A percentile compares a stretch with the other conserved stretches of the same genome.
These are phyloP conservation scores for Ophiostoma montium DNA, from an alignment of 2,329 filamentous ascomycete species.

Conservation along the genomic window DNA sequence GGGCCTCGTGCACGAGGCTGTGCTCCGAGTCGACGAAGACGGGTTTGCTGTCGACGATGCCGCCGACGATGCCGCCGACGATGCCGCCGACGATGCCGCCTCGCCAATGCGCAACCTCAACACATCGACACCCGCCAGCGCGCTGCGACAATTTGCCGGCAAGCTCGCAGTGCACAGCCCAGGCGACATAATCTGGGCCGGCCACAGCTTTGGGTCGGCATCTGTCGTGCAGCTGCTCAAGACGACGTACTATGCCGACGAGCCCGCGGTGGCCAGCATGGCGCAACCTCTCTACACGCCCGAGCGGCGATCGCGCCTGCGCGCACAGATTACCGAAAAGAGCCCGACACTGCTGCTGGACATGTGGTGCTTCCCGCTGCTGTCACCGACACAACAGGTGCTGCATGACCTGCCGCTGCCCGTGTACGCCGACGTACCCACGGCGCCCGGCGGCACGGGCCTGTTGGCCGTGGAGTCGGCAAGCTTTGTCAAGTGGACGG, in stretches of 20 bases:
- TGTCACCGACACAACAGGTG: conserved; percentile 45
- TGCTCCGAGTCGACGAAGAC: conserved; percentile 51
- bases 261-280: conserved; percentile 31
- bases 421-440: conserved; percentile 39
- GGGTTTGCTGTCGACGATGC: neutral
- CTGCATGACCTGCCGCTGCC: conserved; percentile 64
- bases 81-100: neutral
- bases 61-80: too few species aligned
- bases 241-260: conserved; percentile 53
- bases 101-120: conserved; percentile 39
- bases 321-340: conserved; percentile 51
- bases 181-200: conserved; percentile 59
- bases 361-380: conserved; percentile 65
- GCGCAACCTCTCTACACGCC: conserved; percentile 49
- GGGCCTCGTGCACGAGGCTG: conserved; percentile 52
- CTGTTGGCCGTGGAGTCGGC: conserved; percentile 62
- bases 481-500: conserved; percentile 64
- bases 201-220: conserved; percentile 70
- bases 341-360: conserved; percentile 60
- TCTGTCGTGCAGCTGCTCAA: conserved; percentile 67
- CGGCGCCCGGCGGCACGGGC: conserved; percentile 39
- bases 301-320: conserved; percentile 36
- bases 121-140: conserved; percentile 25
- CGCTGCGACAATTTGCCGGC: conserved; percentile 45
- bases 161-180: conserved; percentile 54